A percentile compares a stretch with the other conserved stretches of the same genome.
Evolutionary conservation across 2,329 filamentous ascomycete genomes (phyloP).

Genomic region (Venturia nashicola): DNA sequence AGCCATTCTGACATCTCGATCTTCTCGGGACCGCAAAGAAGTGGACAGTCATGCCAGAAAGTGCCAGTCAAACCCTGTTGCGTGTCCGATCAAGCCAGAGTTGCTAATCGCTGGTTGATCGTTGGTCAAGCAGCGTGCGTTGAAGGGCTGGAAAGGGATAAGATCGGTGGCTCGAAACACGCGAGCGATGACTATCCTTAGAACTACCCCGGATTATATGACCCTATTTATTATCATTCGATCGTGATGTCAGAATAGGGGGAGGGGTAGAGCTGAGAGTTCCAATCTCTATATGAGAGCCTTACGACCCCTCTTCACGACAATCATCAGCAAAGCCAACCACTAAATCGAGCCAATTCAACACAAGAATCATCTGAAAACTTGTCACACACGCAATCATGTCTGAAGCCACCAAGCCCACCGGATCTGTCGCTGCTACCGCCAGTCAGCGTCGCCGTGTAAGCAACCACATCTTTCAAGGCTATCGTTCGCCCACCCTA

Average conservation of each 20-base stretch:
- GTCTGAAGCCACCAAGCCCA: background rate
- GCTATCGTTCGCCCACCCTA: background rate
- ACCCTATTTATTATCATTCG: background rate
- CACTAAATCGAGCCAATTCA: background rate
- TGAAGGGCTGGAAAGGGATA: background rate
- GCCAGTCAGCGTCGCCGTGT: background rate
- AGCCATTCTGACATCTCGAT: background rate
- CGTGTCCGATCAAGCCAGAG: background rate
- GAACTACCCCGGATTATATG: background rate
- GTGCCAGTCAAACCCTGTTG: background rate
- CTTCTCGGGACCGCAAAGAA: background rate
- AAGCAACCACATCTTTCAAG: background rate
- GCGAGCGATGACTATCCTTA: background rate
- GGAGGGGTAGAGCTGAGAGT: background rate
- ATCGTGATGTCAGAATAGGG: constrained; percentile 1
- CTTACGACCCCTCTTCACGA: background rate
- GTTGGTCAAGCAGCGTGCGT: background rate
- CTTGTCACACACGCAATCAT: background rate
- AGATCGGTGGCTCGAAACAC: background rate
- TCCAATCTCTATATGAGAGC: background rate
- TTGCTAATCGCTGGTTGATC: background rate
- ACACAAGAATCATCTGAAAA: background rate
- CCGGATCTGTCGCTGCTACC: background rate
- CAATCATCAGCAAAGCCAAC: background rate
- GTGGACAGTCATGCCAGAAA: background rate